Percentiles rank a stretch among this genome's conserved stretches.
Evolutionary conservation across 1,284 basidiomycete genomes (phyloP).

Genomic region (Apiotrichum mycotoxinovorans): DNA sequence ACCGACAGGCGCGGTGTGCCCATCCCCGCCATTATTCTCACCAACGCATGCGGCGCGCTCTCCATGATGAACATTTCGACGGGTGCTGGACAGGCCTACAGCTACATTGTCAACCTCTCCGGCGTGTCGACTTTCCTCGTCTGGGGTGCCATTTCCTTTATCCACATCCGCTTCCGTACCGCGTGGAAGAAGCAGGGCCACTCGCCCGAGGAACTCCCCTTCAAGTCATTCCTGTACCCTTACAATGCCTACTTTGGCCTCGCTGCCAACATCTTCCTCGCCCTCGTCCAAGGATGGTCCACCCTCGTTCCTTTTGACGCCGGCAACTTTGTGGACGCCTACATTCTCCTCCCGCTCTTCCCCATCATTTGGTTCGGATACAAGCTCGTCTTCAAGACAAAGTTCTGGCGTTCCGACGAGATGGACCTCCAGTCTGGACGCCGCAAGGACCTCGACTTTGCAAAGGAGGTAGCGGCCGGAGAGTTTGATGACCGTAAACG

Average conservation of each 20-base stretch:
- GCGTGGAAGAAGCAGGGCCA: conserved; percentile 50
- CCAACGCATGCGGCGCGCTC: conserved; percentile 45
- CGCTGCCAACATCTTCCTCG: conserved; percentile 22
- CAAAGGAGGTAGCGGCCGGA: not conserved
- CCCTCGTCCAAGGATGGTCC: conserved; percentile 20
- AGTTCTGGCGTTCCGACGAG: conserved; percentile 14
- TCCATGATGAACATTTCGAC: conserved; percentile 42
- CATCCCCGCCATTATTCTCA: conserved; percentile 40
- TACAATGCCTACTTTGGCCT: conserved; percentile 26
- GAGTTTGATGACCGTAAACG: not conserved
- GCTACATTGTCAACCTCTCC: conserved; percentile 31
- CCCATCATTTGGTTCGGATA: conserved; percentile 21
- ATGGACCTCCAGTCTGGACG: conserved; percentile 22
- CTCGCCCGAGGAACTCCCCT: conserved; percentile 51
- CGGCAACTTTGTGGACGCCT: conserved; percentile 25
- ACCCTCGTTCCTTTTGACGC: conserved; percentile 17
- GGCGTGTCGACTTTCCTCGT: conserved; percentile 30
- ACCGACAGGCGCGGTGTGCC: conserved; percentile 50
- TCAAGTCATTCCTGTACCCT: conserved; percentile 27
- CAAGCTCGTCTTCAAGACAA: conserved; percentile 23
- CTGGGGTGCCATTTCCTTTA: conserved; percentile 29
- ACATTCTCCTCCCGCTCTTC: conserved; percentile 27
- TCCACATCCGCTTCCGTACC: conserved; percentile 50
- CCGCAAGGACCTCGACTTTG: conserved; percentile 17
- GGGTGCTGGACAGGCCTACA: conserved; percentile 33